Percentiles rank a stretch among this genome's conserved stretches.
Evolutionary conservation across 257 asterid genomes (phyloP).

Genomic region (Ajuga chamaepitys): DNA sequence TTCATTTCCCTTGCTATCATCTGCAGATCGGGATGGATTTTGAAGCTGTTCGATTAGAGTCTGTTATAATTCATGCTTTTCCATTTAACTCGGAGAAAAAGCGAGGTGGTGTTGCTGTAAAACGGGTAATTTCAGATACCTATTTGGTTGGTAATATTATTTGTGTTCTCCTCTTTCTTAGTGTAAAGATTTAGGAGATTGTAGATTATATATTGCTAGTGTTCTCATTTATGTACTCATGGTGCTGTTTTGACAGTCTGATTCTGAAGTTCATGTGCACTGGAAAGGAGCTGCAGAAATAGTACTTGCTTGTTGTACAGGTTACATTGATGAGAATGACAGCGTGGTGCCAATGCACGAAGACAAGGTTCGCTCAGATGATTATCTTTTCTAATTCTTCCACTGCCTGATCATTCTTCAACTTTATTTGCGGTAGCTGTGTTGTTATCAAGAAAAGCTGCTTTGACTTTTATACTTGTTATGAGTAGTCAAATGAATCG

Average conservation of each 20-base stretch:
- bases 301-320: constrained; percentile 64
- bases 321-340: constrained; percentile 60
- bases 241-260: constrained; percentile 37
- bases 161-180: background rate
- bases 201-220: background rate
- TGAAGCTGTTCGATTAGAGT: constrained; percentile 40
- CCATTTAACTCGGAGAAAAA: constrained; percentile 96
- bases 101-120: constrained; percentile 87
- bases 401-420: background rate
- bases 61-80: constrained; percentile 74
- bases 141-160: background rate
- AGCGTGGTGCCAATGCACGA: constrained; percentile 49
- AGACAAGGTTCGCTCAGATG: constrained; percentile 44
- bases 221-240: constrained; percentile 5
- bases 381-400: background rate
- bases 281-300: constrained; percentile 99
- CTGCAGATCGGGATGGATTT: constrained; percentile 90
- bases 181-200: constrained; percentile 1
- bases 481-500: background rate
- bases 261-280: constrained; percentile 65
- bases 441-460: background rate
- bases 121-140: constrained; percentile 41
- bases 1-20: constrained; percentile 17
- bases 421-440: background rate
- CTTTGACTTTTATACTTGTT: background rate